Base-by-base conservation (phyloP, 495 filamentous ascomycete species). In the Penicillium atrosanguineum region DNA sequence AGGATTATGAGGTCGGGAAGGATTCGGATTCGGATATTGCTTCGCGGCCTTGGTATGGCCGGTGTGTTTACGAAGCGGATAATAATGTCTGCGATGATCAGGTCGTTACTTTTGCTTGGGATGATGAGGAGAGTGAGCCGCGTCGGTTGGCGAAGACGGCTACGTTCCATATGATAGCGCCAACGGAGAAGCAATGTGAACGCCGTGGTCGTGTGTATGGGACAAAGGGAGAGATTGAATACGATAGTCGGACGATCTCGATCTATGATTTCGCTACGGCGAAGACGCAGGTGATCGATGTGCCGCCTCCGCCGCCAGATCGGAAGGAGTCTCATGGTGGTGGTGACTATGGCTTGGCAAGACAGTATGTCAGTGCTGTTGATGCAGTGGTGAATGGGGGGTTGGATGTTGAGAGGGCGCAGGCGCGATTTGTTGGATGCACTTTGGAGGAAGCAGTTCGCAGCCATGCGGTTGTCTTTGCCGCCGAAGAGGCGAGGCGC, bases 391-490 rank as follows among this genome's bases (percentile, higher is more conserved):
- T 88, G 68, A 86, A 85, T 61, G 69, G 78, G 28, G 83, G 81
- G 3, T 81, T 83, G 83, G 65, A 65, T 28, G 87, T 90, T 1
- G 74, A 81, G 40, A 78, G 80, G 48, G 94, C 93, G 7, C 94
- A 98, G 79, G 76, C 67, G 45, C 72, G 80, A 57, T 81, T 87
- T 62, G 74, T 97, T 6, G 90, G 90, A 2, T 94, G 90, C 70
- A 87, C 83, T 0, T 65, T 94, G 3, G 90, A 95, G 50, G 95
- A 97, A 60, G 81, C 84, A 7, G 81, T 98, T 15, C 79, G 87
- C 31, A 96, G 90, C 59, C 95, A 97, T 74, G 93, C 88, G 0
- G 83, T 94, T 71, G 94, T 97, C 2, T 97, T 96, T 74, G 91
- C 90, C 36, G 93, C 93, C 0, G 95, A 97, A 70, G 87, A 95